phyloP scores from a whole-genome alignment of 208 protist species.

The Leishmania arabica region DNA sequence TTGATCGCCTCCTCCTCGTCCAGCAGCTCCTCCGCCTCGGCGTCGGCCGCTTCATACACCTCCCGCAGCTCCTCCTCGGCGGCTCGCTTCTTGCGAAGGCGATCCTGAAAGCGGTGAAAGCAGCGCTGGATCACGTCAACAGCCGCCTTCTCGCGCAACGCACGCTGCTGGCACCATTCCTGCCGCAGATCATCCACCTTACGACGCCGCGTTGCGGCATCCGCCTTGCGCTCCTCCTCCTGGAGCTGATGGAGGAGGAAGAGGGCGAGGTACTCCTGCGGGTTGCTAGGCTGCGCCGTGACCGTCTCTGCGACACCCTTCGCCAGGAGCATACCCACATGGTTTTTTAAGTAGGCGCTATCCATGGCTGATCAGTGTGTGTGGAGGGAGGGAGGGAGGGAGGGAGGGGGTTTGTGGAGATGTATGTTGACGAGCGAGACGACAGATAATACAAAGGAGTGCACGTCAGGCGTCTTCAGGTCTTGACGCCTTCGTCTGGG shows the following conservation, averaged over 20 bases:
- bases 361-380: conserved; percentile 49
- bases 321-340: conserved; percentile 78
- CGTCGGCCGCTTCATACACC: conserved; percentile 60
- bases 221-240: conserved; percentile 59
- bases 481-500: not conserved
- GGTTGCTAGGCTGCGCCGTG: conserved; percentile 84
- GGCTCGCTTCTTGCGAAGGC: conserved; percentile 39
- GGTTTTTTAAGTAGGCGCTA: conserved; percentile 87
- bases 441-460: not conserved
- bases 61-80: conserved; percentile 50
- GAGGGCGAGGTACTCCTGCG: conserved; percentile 90
- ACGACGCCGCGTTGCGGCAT: conserved; percentile 26
- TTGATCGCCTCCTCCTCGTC: conserved; percentile 38
- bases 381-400: not conserved
- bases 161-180: conserved; percentile 55
- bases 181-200: conserved; percentile 56
- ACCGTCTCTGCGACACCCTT: conserved; percentile 91
- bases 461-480: not conserved
- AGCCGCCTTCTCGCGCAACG: conserved; percentile 66
- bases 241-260: conserved; percentile 89
- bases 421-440: not conserved
- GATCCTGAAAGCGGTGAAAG: conserved; percentile 41
- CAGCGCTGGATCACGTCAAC: conserved; percentile 79
- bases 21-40: conserved; percentile 74
- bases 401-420: not conserved